Evolutionary conservation across 108 stramenopile genomes (phyloP).

Genomic region (Stephanodiscus triporus): DNA sequence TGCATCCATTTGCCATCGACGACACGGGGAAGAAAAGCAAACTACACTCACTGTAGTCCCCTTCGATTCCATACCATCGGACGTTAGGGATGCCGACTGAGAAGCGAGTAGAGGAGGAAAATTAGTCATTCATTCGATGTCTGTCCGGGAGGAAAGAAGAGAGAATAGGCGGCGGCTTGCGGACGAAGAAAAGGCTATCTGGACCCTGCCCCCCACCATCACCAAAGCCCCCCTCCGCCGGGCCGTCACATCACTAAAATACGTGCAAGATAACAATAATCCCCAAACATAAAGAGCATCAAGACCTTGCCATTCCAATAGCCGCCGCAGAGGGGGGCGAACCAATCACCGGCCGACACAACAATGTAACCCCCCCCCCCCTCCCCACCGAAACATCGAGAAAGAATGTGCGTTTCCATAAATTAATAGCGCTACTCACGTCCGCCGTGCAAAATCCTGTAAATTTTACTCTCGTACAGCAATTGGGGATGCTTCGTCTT

Average conservation of each 20-base stretch:
- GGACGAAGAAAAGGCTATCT: background rate
- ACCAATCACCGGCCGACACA: background rate
- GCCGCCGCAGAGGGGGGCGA: background rate
- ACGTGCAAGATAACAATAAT: background rate
- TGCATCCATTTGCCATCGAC: background rate
- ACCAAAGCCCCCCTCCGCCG: background rate
- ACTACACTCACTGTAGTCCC: constrained; percentile 89
- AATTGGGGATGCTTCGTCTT: constrained; percentile 97
- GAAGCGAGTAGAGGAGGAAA: background rate
- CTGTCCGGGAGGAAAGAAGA: too few relatives aligned
- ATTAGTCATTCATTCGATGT: background rate
- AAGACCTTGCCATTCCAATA: background rate
- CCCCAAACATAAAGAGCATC: background rate
- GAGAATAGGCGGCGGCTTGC: background rate
- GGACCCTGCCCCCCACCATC: background rate
- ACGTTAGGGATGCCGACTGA: constrained; percentile 98
- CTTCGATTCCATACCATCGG: constrained; percentile 99
- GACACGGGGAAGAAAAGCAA: background rate
- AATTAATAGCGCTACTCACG: constrained; percentile 62
- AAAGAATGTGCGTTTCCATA: background rate
- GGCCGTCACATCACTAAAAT: background rate
- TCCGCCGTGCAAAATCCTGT: constrained; percentile 97
- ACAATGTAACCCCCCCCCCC: background rate
- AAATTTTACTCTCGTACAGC: constrained; percentile 99
- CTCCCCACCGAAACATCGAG: background rate